phyloP scores from a whole-genome alignment of 176 grass and related monocot genomes.

The Secale cereale region DNA sequence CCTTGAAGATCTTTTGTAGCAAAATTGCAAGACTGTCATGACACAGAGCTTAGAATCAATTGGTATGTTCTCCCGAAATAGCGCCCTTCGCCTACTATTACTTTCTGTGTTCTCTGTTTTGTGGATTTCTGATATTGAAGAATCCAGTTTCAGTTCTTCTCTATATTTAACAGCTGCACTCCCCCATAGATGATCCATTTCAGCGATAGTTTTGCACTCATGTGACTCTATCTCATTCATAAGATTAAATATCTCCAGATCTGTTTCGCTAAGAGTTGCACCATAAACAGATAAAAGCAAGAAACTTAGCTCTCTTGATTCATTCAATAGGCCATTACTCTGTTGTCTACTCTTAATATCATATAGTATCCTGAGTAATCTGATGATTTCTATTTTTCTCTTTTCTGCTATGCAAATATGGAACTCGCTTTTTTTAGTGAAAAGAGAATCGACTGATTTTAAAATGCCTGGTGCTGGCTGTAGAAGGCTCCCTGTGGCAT shows the following conservation, averaged over 20 bases:
- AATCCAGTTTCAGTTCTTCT: slow-evolving; percentile 72
- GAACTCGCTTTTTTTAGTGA: slow-evolving; percentile 23
- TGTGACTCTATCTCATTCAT: slow-evolving; percentile 80
- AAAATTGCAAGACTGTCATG: slow-evolving; percentile 67
- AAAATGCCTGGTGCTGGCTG: slow-evolving; percentile 82
- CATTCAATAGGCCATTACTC: slow-evolving; percentile 36
- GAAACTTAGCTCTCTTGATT: slow-evolving; percentile 72
- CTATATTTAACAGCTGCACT: slow-evolving; percentile 56
- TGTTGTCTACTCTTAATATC: slow-evolving; percentile 62
- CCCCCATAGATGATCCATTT: slow-evolving; percentile 94
- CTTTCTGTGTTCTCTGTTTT: slow-evolving; percentile 38
- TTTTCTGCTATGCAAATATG: slow-evolving; percentile 44
- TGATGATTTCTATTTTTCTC: slow-evolving; percentile 74
- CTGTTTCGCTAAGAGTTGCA: slow-evolving; percentile 74
- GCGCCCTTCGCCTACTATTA: slow-evolving; percentile 51
- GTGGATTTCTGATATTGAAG: slow-evolving; percentile 33
- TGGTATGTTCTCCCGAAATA: slow-evolving; percentile 91
- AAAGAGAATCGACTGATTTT: slow-evolving; percentile 53
- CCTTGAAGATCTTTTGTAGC: slow-evolving; percentile 59
- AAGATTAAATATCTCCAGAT: slow-evolving; percentile 84
- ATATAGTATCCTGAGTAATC: slow-evolving; percentile 87
- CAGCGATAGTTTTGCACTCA: slow-evolving; percentile 58
- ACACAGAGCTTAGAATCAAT: slow-evolving; percentile 75
- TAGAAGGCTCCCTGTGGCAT: slow-evolving; percentile 45
- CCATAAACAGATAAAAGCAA: slow-evolving; percentile 86